Conservation (phyloP, 805 yeast species). For the Schwanniomyces pseudopolymorphus region DNA sequence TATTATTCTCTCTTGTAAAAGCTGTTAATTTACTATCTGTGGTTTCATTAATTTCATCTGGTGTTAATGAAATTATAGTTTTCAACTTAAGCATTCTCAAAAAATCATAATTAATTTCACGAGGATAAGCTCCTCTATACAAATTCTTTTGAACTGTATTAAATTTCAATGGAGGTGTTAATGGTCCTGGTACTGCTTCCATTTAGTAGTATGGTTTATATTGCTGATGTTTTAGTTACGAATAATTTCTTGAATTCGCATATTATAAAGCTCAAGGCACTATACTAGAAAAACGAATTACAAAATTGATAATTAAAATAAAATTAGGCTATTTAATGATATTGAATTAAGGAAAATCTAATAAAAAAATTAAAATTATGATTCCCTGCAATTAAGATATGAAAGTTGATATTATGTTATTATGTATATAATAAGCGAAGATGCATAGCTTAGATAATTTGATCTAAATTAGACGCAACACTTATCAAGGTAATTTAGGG, state of each 20-base stretch:
- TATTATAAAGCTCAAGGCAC: neutral
- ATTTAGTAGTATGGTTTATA: too few species aligned
- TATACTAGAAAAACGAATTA: too few species aligned
- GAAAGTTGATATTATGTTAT: neutral
- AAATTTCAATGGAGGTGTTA: conserved; percentile 79
- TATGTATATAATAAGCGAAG: neutral
- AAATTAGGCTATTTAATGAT: neutral
- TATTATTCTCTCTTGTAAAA: conserved; percentile 55
- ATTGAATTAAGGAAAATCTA: neutral
- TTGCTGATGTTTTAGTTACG: too few species aligned
- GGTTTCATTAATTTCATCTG: conserved; percentile 61
- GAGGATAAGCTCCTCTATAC: conserved; percentile 86
- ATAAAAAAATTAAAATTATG: neutral
- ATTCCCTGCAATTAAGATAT: neutral
- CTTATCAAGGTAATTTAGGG: conserved; percentile 18
- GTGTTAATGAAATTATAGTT: conserved; percentile 77
- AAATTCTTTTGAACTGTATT: conserved; percentile 66
- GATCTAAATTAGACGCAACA: neutral
- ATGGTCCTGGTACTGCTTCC: conserved; percentile 17
- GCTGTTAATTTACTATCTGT: conserved; percentile 50
- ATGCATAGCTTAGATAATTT: neutral
- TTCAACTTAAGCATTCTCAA: conserved; percentile 62
- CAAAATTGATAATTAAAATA: neutral
- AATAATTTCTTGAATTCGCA: neutral
- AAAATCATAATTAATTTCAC: conserved; percentile 69